Percentiles rank a stretch among this genome's conserved stretches.
These are phyloP conservation scores for Diutina neorugosa DNA, from an alignment of 1,139 yeast species.

Conservation along the genomic window DNA sequence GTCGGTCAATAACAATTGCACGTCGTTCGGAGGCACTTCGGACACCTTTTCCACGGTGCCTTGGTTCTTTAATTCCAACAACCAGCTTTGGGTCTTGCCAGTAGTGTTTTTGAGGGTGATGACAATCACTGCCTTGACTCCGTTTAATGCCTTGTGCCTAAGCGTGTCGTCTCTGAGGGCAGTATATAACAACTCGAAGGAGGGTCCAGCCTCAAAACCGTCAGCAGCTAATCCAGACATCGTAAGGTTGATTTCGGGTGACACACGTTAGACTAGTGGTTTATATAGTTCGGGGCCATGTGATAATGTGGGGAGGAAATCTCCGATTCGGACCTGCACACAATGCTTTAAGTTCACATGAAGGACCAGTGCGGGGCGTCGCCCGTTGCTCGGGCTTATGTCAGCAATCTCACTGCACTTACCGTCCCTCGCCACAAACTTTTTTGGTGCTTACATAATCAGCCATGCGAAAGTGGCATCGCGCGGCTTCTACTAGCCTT, in stretches of 20 bases:
- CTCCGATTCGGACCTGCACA: background rate
- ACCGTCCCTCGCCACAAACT: background rate
- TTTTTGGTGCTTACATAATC: background rate
- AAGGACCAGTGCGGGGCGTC: background rate
- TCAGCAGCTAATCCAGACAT: constrained; percentile 30
- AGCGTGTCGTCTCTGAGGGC: constrained; percentile 28
- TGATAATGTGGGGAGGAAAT: background rate
- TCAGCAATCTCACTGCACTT: background rate
- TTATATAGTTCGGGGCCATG: background rate
- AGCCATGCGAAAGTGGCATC: background rate
- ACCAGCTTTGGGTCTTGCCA: constrained; percentile 57
- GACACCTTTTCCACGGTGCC: constrained; percentile 44
- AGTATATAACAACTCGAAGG: constrained; percentile 28
- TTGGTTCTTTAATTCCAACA: constrained; percentile 56
- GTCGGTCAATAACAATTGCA: constrained; percentile 54
- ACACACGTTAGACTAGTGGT: background rate
- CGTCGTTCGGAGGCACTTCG: constrained; percentile 42
- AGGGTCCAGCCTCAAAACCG: constrained; percentile 37
- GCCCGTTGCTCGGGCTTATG: background rate
- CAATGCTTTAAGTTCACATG: background rate
- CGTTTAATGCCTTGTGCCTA: constrained; percentile 30
- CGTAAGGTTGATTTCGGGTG: background rate
- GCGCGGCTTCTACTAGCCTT: too few relatives aligned
- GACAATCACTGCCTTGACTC: constrained; percentile 52
- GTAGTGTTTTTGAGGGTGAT: constrained; percentile 61